Evolutionary conservation across 305 asterid genomes (phyloP), one percentile per base, ranked within the genome.

Genomic region (Solanum chacoense): DNA sequence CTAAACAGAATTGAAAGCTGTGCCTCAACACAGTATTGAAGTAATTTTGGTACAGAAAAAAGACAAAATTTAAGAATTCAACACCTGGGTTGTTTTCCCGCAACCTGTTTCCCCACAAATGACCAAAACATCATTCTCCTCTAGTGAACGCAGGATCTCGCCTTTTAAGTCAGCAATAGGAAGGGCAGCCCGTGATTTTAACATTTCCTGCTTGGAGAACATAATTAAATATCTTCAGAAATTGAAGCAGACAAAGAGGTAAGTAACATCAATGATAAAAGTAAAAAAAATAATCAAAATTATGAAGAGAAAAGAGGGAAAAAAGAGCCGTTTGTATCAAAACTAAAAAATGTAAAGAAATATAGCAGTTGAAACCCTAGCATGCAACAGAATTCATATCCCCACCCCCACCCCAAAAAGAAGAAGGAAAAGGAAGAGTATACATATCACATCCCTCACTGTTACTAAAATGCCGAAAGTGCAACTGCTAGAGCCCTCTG

Each of bases 31-130:
- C 75, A 55, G 45, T 22, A 32, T 84, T 55, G 74, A 55, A 84
- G 87, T 84, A 32, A 84, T 55, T 63, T 84, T 55, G 87, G 87
- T 31, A 55, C 73, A 84, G 9, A 55, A 20, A 55, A 55, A 84
- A 55, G 50, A 45, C n/a, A 59, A 77, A 81, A 31, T 40, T 35
- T 87, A 87, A n/a, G 31, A 85, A 88, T 87, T 59, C 87, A 89
- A 89, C 87, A 97, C 99, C 99, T 97, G 99, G 88, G 99, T 97
- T 88, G 99, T 97, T 94, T 97, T 97, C 85, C 99, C 99, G 87
- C 99, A 97, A 85, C 99, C 99, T 42, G 99, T 97, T 94, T 97
- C 99, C 73, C 99, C 99, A 90, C 95, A 96, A 90, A 97, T 93
- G 88, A 97, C 99, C 92, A 96, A 92, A 88, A 95, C 98, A 90